These are phyloP conservation scores for Fusarium oligoseptatum DNA, from an alignment of 2,329 filamentous ascomycete genomes.

Conservation along the genomic window DNA sequence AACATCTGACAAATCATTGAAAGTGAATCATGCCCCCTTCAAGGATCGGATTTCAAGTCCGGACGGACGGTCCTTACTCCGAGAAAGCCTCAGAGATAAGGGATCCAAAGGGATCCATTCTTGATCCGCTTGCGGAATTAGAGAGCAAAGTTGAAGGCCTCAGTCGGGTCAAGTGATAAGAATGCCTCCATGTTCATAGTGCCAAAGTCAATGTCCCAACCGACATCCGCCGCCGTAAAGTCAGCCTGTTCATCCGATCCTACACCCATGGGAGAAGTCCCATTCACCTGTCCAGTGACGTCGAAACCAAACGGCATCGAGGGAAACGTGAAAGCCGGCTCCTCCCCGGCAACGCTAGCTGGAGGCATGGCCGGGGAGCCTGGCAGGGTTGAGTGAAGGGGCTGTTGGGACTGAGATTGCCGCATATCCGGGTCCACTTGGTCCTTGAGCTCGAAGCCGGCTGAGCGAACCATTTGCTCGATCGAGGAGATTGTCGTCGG, in stretches of 20 bases:
- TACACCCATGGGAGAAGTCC: constrained; percentile 32
- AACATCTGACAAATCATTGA: constrained; percentile 6
- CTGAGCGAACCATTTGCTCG: constrained; percentile 49
- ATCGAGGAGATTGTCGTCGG: constrained; percentile 45
- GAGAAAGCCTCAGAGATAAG: background rate
- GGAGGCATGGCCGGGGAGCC: constrained; percentile 33
- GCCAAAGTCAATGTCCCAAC: constrained; percentile 50
- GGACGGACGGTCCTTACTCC: background rate
- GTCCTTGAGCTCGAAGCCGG: constrained; percentile 44
- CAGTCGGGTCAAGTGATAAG: constrained; percentile 48
- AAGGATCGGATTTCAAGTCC: background rate
- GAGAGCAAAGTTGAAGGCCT: constrained; percentile 43
- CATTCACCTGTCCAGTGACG: constrained; percentile 40
- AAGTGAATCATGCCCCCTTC: background rate
- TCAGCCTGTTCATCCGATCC: constrained; percentile 44
- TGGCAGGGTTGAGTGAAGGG: constrained; percentile 24
- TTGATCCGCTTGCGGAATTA: constrained; percentile 5
- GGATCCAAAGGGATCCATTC: too few species aligned
- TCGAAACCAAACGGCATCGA: constrained; percentile 49
- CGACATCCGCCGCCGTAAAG: constrained; percentile 47
- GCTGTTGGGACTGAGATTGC: constrained; percentile 28
- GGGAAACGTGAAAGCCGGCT: constrained; percentile 45
- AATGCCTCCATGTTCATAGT: constrained; percentile 52
- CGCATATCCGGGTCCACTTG: constrained; percentile 33
- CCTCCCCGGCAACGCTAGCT: constrained; percentile 21